phyloP scores from a whole-genome alignment of 1,284 basidiomycete genomes.

The Trichosporon ovoides region DNA sequence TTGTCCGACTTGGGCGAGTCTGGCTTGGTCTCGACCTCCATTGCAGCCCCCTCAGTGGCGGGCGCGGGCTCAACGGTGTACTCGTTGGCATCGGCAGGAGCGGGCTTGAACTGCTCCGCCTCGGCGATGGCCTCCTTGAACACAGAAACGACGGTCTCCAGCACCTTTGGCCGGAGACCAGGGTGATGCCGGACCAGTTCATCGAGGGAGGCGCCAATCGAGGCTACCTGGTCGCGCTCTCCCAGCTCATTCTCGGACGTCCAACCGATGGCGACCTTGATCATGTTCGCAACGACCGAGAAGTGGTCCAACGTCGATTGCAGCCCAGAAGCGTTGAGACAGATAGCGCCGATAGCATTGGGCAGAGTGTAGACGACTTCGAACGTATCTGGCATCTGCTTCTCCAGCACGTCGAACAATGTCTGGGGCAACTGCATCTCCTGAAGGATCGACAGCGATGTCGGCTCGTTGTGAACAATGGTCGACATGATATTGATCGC shows the following conservation, averaged over 20 bases:
- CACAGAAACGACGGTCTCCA: slow-evolving; percentile 66
- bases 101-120: slow-evolving; percentile 28
- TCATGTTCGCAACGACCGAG: slow-evolving; percentile 73
- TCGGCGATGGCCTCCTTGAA: slow-evolving; percentile 59
- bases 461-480: slow-evolving; percentile 98
- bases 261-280: slow-evolving; percentile 80
- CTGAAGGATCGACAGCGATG: slow-evolving; percentile 85
- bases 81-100: slow-evolving; percentile 19
- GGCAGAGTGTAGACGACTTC: slow-evolving; percentile 90
- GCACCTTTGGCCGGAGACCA: slow-evolving; percentile 69
- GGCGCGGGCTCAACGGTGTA: slow-evolving; percentile 18
- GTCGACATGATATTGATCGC: slow-evolving; percentile 97
- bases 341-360: slow-evolving; percentile 93
- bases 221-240: slow-evolving; percentile 86
- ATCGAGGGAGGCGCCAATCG: slow-evolving; percentile 84
- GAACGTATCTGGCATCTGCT: slow-evolving; percentile 76
- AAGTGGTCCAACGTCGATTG: slow-evolving; percentile 71
- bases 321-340: slow-evolving; percentile 85
- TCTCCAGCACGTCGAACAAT: slow-evolving; percentile 80
- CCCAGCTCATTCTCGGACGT: slow-evolving; percentile 68
- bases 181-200: slow-evolving; percentile 97
- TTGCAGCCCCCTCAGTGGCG: slow-evolving; percentile 1
- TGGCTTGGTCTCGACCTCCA: slow-evolving; percentile 13
- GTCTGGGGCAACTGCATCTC: slow-evolving; percentile 84
- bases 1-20: slow-evolving; percentile 5